A percentile compares a stretch with the other conserved stretches of the same genome.
phyloP scores from a whole-genome alignment of 1,284 basidiomycete genomes.

The Apiotrichum sp. region DNA sequence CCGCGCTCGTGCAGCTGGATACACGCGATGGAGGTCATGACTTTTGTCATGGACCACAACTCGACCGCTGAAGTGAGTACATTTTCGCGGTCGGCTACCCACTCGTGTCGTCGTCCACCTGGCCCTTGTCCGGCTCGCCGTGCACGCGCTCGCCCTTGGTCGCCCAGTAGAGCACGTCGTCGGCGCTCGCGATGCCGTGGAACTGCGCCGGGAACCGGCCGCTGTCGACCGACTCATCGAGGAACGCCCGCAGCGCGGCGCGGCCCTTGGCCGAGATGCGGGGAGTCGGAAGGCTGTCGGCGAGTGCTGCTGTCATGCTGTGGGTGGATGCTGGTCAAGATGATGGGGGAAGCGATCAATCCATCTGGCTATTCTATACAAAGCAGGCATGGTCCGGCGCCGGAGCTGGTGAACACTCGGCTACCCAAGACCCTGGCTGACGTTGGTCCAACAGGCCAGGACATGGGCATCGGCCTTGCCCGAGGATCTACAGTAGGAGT shows the following conservation, averaged over 20 bases:
- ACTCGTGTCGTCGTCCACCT: slow-evolving; percentile 33
- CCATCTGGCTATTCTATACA: too few species aligned
- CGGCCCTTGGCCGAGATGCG: too few species aligned
- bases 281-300: too few species aligned
- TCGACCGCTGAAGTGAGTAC: slow-evolving; percentile 20
- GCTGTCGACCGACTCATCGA: slow-evolving; percentile 18
- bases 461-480: too few species aligned
- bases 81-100: slow-evolving; percentile 3
- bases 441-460: too few species aligned
- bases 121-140: slow-evolving; percentile 22
- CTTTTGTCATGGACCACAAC: slow-evolving; percentile 35
- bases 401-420: too few species aligned
- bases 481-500: too few species aligned
- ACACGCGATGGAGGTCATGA: slow-evolving; percentile 29
- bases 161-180: slow-evolving; percentile 27
- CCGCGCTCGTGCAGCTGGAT: slow-evolving; percentile 33
- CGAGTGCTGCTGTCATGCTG: too few species aligned
- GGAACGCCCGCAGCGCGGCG: slow-evolving; percentile 17
- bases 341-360: too few species aligned
- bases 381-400: too few species aligned
- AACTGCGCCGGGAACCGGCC: slow-evolving; percentile 26
- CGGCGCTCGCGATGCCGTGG: slow-evolving; percentile 26
- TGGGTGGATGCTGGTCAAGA: too few species aligned
- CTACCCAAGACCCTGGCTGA: too few species aligned
- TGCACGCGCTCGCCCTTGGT: slow-evolving; percentile 24